These are phyloP conservation scores for Ceratocystis colombiana DNA, from an alignment of 2,329 filamentous ascomycete species.

Conservation along the genomic window DNA sequence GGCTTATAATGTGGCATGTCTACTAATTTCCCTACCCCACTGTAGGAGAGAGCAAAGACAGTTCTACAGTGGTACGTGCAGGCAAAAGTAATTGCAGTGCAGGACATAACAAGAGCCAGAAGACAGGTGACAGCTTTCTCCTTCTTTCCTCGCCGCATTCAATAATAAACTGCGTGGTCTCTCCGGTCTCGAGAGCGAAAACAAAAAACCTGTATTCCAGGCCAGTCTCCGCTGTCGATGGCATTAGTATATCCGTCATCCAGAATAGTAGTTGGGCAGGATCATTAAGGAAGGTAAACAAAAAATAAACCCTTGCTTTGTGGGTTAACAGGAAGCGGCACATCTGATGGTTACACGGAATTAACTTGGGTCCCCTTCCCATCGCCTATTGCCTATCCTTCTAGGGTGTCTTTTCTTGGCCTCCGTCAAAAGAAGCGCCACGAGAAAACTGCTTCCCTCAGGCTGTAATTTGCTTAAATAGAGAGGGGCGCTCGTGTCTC, in stretches of 20 bases:
- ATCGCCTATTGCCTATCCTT: neutral
- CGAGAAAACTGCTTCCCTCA: neutral
- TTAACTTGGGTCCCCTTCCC: too few relatives aligned
- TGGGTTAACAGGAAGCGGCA: conserved; percentile 10
- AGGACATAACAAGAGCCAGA: neutral
- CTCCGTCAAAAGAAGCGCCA: conserved; percentile 3
- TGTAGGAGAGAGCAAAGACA: too few relatives aligned
- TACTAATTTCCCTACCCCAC: too few relatives aligned
- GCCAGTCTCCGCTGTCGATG: neutral
- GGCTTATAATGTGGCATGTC: too few relatives aligned
- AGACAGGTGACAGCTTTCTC: too few relatives aligned
- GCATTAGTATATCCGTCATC: neutral
- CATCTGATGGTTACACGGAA: conserved; percentile 7
- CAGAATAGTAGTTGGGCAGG: conserved; percentile 1
- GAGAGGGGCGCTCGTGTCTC: neutral
- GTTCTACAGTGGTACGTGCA: neutral
- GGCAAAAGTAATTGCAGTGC: neutral
- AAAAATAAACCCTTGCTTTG: conserved; percentile 2
- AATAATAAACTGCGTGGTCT: too few relatives aligned
- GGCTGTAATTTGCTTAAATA: neutral
- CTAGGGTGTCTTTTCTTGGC: neutral
- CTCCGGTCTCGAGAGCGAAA: too few relatives aligned
- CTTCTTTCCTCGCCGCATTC: too few relatives aligned
- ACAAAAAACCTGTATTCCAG: neutral
- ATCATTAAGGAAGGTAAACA: conserved; percentile 4